Base-by-base conservation (phyloP, 2,329 filamentous ascomycete genomes). In the Hypoxylon sp. region DNA sequence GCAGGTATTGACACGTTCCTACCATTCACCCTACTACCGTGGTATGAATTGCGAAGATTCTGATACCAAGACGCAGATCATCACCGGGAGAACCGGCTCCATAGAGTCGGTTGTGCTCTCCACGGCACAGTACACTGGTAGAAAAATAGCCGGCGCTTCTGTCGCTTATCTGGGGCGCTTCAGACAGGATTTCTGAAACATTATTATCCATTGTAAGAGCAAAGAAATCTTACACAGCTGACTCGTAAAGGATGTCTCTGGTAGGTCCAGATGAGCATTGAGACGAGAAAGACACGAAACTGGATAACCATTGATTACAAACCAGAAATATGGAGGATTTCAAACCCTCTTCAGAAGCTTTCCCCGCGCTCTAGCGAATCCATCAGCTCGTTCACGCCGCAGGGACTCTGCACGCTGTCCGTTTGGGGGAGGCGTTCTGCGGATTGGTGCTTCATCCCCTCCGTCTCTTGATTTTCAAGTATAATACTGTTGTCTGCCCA, bases 1-100 rank as follows among this genome's bases (percentile, higher is more conserved):
- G 52, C 68, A 68, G 55, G 56, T 47, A 63, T 63, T 54, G 53
- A 61, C 68, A 72, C 62, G 60, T 65, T 67, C 52, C 65, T 58
- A 53, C 65, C 65, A 60, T 63, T 58, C 59, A 70, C 55, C 52
- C 55, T 67, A 55, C 60, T 66, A 63, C 67, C 55, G 50, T 64
- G 29, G 55, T 62, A 58, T 52, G 37, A 29, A 56, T 51, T 57
- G 58, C 39, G 44, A 56, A 47, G 42, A 55, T 63, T 65, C 42
- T 54, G 48, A 67, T 56, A 66, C 64, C 54, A 67, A 53, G 48
- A 58, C 39, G 64, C 48, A 59, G 63, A 62, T 67, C 66, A 37
- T 67, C 65, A 47, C 70, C 65, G 65, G 62, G 56, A 55, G 62
- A 65, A 52, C 55, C 65, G 68, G 65, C 65, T 63, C 48, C 54